phyloP scores from a whole-genome alignment of 2,329 filamentous ascomycete species.

The Decorospora gaudefroyi region DNA sequence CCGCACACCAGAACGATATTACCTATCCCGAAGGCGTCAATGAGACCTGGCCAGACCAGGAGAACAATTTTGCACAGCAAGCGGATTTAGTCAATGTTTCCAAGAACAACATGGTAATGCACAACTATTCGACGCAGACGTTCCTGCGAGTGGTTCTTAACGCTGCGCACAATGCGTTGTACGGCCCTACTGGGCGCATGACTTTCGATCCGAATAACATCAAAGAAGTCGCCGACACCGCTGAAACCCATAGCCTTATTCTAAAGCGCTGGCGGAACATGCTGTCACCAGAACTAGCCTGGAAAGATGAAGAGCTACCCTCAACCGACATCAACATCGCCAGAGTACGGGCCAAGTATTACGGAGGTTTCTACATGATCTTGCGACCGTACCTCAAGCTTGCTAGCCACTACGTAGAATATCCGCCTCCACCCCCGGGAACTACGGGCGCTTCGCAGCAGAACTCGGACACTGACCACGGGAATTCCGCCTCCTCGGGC shows the following conservation, averaged over 20 bases:
- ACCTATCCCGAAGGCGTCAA: conserved; percentile 68
- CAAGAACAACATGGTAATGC: conserved; percentile 53
- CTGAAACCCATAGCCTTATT: conserved; percentile 47
- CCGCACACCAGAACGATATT: conserved; percentile 63
- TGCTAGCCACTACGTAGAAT: conserved; percentile 58
- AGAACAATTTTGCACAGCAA: conserved; percentile 8
- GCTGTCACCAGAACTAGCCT: conserved; percentile 60
- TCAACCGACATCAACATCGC: conserved; percentile 78
- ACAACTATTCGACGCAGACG: conserved; percentile 66
- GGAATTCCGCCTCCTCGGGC: conserved; percentile 22
- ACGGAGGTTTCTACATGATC: conserved; percentile 87
- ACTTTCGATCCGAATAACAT: conserved; percentile 44
- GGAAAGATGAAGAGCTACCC: conserved; percentile 70
- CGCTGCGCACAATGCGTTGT: conserved; percentile 59
- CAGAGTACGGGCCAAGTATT: conserved; percentile 89
- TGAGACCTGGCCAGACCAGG: conserved; percentile 31
- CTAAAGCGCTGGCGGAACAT: conserved; percentile 60
- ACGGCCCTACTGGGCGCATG: conserved; percentile 48
- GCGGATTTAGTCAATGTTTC: conserved; percentile 17
- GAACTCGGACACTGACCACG: conserved; percentile 58
- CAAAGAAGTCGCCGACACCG: conserved; percentile 36
- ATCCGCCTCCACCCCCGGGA: conserved; percentile 36
- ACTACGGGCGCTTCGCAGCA: conserved; percentile 28
- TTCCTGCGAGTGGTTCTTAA: conserved; percentile 63
- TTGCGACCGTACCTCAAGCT: conserved; percentile 75